Percentiles rank a stretch among this genome's conserved stretches.
phyloP scores from a whole-genome alignment of 2,329 filamentous ascomycete genomes.

The Dryadomyces quercivorus region DNA sequence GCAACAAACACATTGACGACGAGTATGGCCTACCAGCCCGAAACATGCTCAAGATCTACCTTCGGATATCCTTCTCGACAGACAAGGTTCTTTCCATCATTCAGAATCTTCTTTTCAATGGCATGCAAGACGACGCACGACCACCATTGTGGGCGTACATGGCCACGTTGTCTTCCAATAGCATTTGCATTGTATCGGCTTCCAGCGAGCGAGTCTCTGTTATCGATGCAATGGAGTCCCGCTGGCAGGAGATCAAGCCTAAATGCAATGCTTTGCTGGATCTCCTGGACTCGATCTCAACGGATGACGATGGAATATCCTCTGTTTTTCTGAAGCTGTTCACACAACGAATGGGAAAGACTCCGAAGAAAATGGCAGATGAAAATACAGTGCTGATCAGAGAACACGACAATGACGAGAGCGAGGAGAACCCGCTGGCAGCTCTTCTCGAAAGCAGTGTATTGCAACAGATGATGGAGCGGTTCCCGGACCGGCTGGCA shows the following conservation, averaged over 20 bases:
- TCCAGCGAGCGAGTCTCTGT: conserved; percentile 10
- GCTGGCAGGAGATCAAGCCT: conserved; percentile 27
- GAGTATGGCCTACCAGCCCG: conserved; percentile 32
- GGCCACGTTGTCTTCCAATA: conserved; percentile 26
- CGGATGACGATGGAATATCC: conserved; percentile 44
- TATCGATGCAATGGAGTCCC: conserved; percentile 16
- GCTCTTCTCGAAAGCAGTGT: conserved; percentile 47
- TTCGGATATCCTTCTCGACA: conserved; percentile 41
- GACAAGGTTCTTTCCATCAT: conserved; percentile 38
- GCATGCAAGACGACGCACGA: conserved; percentile 23
- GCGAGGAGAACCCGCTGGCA: conserved; percentile 26
- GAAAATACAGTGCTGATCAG: conserved; percentile 16
- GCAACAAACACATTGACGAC: conserved; percentile 19
- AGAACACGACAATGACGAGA: conserved; percentile 6
- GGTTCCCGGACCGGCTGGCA: conserved; percentile 50
- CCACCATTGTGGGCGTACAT: conserved; percentile 39
- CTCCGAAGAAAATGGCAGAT: conserved; percentile 23
- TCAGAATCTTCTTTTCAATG: conserved; percentile 42
- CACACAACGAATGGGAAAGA: conserved; percentile 30
- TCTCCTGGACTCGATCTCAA: conserved; percentile 33
- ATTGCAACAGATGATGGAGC: conserved; percentile 52
- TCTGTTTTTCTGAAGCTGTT: conserved; percentile 49
- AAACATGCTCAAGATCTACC: conserved; percentile 41
- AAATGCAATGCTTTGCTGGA: conserved; percentile 36
- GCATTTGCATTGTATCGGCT: conserved; percentile 36